phyloP scores from a whole-genome alignment of 2,329 filamentous ascomycete species.

The Pseudocercospora crystallina region DNA sequence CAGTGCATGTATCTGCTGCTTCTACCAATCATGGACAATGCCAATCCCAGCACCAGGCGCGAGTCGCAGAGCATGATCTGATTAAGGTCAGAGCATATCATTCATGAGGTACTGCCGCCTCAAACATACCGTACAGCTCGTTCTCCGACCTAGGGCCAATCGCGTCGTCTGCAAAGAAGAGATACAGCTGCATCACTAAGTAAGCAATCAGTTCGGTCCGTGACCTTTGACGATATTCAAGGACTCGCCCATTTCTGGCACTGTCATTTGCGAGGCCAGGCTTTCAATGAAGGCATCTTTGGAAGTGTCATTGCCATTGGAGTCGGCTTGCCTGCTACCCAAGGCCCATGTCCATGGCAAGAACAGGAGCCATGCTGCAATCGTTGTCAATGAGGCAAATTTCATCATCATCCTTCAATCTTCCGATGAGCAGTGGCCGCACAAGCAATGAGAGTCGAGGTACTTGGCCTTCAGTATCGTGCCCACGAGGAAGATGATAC shows the following conservation, averaged over 20 bases:
- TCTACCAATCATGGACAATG: conserved; percentile 18
- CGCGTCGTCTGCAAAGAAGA: conserved; percentile 22
- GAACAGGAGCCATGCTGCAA: background rate
- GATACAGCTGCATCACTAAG: conserved; percentile 19
- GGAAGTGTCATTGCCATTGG: conserved; percentile 59
- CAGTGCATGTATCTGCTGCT: background rate
- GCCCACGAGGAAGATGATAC: background rate
- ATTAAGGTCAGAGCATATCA: background rate
- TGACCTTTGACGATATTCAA: background rate
- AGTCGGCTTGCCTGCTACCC: conserved; percentile 47
- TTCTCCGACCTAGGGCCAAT: conserved; percentile 14
- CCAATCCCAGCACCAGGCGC: conserved; percentile 20
- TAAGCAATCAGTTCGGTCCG: background rate
- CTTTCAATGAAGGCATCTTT: conserved; percentile 40
- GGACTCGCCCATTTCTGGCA: conserved; percentile 18
- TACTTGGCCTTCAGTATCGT: background rate
- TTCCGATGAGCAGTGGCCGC: conserved; percentile 44
- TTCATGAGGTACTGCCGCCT: background rate
- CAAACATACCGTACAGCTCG: conserved; percentile 13
- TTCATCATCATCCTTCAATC: background rate
- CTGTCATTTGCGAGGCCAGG: conserved; percentile 19
- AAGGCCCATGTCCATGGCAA: background rate
- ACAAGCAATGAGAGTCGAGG: conserved; percentile 51
- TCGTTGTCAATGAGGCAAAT: background rate
- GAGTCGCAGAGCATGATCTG: conserved; percentile 14